phyloP scores from a whole-genome alignment of 148 eudicot species.

The Talinum fruticosum region DNA sequence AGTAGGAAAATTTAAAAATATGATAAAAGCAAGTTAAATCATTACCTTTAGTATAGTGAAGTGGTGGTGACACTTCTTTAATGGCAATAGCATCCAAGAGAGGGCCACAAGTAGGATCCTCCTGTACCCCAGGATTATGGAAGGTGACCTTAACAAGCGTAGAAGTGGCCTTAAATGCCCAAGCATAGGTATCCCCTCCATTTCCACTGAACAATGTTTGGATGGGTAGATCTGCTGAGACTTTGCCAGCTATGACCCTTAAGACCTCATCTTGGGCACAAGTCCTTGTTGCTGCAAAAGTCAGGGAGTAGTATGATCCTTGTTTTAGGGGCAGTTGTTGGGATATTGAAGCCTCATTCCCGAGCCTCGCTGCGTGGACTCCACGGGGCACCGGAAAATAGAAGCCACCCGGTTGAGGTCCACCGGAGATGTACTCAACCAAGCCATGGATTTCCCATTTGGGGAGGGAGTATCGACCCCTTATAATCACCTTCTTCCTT shows the following conservation, averaged over 20 bases:
- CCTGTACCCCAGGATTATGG: slow-evolving; percentile 63
- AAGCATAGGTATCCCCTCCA: slow-evolving; percentile 83
- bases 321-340: slow-evolving; percentile 45
- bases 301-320: slow-evolving; percentile 50
- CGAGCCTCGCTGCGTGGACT: slow-evolving; percentile 59
- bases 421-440: slow-evolving; percentile 76
- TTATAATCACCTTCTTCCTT: slow-evolving; percentile 51
- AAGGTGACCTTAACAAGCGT: slow-evolving; percentile 50
- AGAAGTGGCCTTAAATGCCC: slow-evolving; percentile 54
- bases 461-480: slow-evolving; percentile 62
- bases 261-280: slow-evolving; percentile 81
- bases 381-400: slow-evolving; percentile 60
- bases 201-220: slow-evolving; percentile 72
- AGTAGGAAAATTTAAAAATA: too few relatives aligned
- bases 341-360: slow-evolving; percentile 62
- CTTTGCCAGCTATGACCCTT: slow-evolving; percentile 42
- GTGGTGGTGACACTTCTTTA: slow-evolving; percentile 40
- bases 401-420: slow-evolving; percentile 79
- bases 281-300: slow-evolving; percentile 73
- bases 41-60: slow-evolving; percentile 33
- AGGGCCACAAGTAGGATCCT: slow-evolving; percentile 79
- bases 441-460: slow-evolving; percentile 80
- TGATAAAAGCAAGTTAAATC: neutral
- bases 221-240: slow-evolving; percentile 43
- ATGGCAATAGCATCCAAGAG: slow-evolving; percentile 72